Evolutionary conservation across 176 grass and related monocot genomes (phyloP), one percentile per base, ranked within the genome.

Genomic region (Aegilops tauschii): DNA sequence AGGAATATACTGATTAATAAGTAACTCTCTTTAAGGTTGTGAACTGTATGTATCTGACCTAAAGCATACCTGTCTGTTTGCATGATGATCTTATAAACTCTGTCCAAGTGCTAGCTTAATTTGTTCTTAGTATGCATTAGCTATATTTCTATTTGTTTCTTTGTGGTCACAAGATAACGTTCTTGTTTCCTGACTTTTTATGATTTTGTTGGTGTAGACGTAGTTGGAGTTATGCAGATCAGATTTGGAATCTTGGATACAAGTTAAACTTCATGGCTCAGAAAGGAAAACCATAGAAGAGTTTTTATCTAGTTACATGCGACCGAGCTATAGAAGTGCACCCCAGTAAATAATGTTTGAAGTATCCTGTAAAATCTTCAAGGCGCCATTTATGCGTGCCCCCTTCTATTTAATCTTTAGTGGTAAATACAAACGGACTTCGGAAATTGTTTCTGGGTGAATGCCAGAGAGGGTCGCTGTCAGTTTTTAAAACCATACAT

Each of bases 11-110:
- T 54, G 47, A 71, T 71, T 71, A 58, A 69, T 82, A 70, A 75
- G 61, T 52, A 74, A 52, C n/a, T 87, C 80, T 49, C 36, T 85
- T 78, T 50, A 56, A 64, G 21, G 68, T 64, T 73, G 85, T 70
- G 47, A 81, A 71, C 58, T 72, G 39, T 62, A 49, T 65, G 14
- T 42, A 62, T 73, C 37, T 50, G 34, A 50, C 47, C 52, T 82
- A 63, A 35, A 65, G 28, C 32, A 74, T 65, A 64, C 45, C 8
- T 49, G 9, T 42, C 56, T 72, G 50, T 77, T 78, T 52, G 25
- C 52, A 25, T 32, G 76, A 58, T 79, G 76, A 73, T 63, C 20
- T 70, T 82, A 71, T 56, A 29, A 80, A 47, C 52, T 64, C 49
- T 73, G 78, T 8, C 14, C 47, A n/a, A 62, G 54, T 63, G 69